phyloP scores from a whole-genome alignment of 2,329 filamentous ascomycete species.

The Colletotrichum abscissum region DNA sequence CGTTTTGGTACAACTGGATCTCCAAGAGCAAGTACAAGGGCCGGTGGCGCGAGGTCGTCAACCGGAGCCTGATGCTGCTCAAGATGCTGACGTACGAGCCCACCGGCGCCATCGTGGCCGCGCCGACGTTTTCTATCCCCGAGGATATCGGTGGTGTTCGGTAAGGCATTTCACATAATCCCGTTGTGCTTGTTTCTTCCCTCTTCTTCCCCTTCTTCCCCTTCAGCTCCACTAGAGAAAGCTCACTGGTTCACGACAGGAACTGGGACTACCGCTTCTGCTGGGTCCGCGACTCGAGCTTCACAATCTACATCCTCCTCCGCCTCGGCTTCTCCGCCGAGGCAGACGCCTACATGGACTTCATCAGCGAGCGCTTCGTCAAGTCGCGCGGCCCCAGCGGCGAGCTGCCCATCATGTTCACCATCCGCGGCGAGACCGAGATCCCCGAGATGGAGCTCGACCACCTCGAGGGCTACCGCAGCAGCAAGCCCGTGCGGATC shows the following conservation, averaged over 20 bases:
- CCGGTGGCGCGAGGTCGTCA: constrained; percentile 78
- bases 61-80: constrained; percentile 77
- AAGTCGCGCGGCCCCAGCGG: constrained; percentile 69
- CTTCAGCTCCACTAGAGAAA: background rate
- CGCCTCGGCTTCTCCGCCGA: constrained; percentile 81
- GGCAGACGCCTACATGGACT: constrained; percentile 82
- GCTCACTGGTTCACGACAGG: constrained; percentile 43
- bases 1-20: constrained; percentile 81
- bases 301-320: constrained; percentile 82
- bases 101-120: constrained; percentile 80
- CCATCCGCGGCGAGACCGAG: constrained; percentile 78
- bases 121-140: constrained; percentile 81
- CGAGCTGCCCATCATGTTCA: constrained; percentile 84
- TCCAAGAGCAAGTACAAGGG: constrained; percentile 77
- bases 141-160: constrained; percentile 76
- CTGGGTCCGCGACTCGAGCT: constrained; percentile 82
- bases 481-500: constrained; percentile 78
- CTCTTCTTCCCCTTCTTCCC: background rate
- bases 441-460: constrained; percentile 76
- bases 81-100: constrained; percentile 84
- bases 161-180: constrained; percentile 40
- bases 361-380: constrained; percentile 78
- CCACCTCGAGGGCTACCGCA: constrained; percentile 79
- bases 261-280: constrained; percentile 82
- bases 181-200: too few relatives aligned